phyloP scores from a whole-genome alignment of 306 rosid species.

The Cicer chorassanicum region DNA sequence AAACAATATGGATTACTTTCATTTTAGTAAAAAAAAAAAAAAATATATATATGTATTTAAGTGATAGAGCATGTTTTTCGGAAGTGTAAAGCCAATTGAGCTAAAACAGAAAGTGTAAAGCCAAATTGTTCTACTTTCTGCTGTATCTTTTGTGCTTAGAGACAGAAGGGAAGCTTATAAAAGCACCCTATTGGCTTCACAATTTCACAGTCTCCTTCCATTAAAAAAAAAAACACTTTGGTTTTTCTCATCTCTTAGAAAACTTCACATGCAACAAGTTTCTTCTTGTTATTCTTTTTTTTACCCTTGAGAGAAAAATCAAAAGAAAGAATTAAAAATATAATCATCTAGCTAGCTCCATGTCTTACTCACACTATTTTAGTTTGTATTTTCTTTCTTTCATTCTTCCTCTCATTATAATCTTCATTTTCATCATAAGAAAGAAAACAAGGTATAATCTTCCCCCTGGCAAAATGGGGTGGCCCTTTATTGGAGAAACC shows the following conservation, averaged over 20 bases:
- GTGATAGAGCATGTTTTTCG: too few relatives aligned
- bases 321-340: slow-evolving; percentile 4
- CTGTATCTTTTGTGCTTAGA: slow-evolving; percentile 46
- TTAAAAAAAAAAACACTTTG: slow-evolving; percentile 17
- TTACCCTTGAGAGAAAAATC: slow-evolving; percentile 10
- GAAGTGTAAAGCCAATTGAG: too few relatives aligned
- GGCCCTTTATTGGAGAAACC: slow-evolving; percentile 93
- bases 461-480: slow-evolving; percentile 91
- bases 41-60: too few relatives aligned
- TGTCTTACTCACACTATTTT: slow-evolving; percentile 64
- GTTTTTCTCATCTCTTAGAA: slow-evolving; percentile 38
- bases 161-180: slow-evolving; percentile 56
- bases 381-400: slow-evolving; percentile 61
- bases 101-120: slow-evolving; percentile 30
- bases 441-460: slow-evolving; percentile 63
- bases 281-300: neutral
- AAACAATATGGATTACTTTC: too few relatives aligned
- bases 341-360: slow-evolving; percentile 49
- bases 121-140: slow-evolving; percentile 53
- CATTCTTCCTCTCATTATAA: slow-evolving; percentile 57
- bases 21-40: too few relatives aligned
- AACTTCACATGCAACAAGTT: slow-evolving; percentile 24
- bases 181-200: slow-evolving; percentile 53
- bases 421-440: slow-evolving; percentile 61
- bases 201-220: slow-evolving; percentile 41